Evolutionary conservation across 805 yeast genomes (phyloP), one percentile per base, ranked within the genome.

Genomic region (Hagleromyces aurorensis): DNA sequence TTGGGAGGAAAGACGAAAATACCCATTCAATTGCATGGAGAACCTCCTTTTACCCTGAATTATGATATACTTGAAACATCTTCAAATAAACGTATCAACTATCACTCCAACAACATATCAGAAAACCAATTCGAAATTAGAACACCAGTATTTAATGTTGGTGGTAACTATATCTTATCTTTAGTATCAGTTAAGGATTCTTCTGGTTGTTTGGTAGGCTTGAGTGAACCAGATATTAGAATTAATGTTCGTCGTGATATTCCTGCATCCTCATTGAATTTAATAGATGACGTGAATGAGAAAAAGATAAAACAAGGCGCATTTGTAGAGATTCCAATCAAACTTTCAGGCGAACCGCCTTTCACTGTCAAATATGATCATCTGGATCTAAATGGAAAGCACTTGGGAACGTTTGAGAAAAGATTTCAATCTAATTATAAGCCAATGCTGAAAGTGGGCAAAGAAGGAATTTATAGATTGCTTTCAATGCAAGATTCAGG

Each of bases 131-230:
- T 64, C 33, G 43, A 48, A 1, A 65, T 85, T n/a, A 43, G 52
- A 6, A 71, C 84, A 0, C 78, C 83, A 1, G 48, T 57, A 1
- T 66, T 82, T 30, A 52, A 53, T 2, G 57, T 62, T 13, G 94
- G 95, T 13, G 95, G 96, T 4, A 67, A 70, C n/a, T 86, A 74
- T 51, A 67, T 69, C 15, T 55, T 89, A 1, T 64, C 74, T 2
- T 50, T 91, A 37, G 66, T 71, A 2, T 68, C 82, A 7, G 72
- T 83, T 3, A 67, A 67, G 13, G 99, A 91, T 51, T 67, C 72
- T n/a, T 71, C 81, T 7, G 75, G 77, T 1, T 91, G 99, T 58
- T 65, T 69, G 13, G 89, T 83, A n/a, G 73, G 72, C 8, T 58
- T 82, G 33, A 69, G 73, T 25, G 73, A 70, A 12, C 69, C 70